Evolutionary conservation across 768 basidiomycete species (phyloP), one percentile per base, ranked within the genome.

Genomic region (Suillus americanus): DNA sequence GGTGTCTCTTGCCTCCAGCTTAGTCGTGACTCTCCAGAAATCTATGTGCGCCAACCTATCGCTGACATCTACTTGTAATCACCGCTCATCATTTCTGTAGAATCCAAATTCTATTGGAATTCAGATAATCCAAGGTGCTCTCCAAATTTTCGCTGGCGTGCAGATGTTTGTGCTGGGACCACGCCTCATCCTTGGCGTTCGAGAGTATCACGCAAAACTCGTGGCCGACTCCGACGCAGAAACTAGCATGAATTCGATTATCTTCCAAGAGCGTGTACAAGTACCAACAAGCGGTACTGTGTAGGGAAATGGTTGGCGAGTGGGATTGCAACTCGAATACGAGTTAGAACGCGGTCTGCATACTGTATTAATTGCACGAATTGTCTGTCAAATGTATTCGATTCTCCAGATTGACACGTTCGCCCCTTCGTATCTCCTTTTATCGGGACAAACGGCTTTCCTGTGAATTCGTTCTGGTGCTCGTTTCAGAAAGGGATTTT

Each of bases 21-120:
- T 48, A 0, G 6, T 8, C 0, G 0, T 48, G 0, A 6, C 12
- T 14, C 23, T 25, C 3, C 3, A 7, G 13, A 3, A 2, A 0
- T 14, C 23, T 1, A 0, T 13, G 48, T 48, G 48, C 13, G 46
- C 23, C 5, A 2, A 3, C 46, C 48, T 48, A 23, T 48, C 6
- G 23, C 46, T 14, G 13, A 48, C 13, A 48, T 25, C 6, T 48
- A 10, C 13, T 25, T 48, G 13, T 48, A 2, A 14, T n/a, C 3
- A 25, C 13, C 1, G 46, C 13, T 48, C 2, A 48, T 48, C 13
- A 25, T 48, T 48, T 25, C 2, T 48, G 13, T 25, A 48, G 46
- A 1, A 14, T 23, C 6, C 23, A 48, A 2, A 14, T 23, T 48
- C 23, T 7, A 23, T 3, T 5, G 46, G 23, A 48, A 1, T 6